Evolutionary conservation across 345 rosid species (phyloP).

Genomic region (Erysimum cheiranthoides): DNA sequence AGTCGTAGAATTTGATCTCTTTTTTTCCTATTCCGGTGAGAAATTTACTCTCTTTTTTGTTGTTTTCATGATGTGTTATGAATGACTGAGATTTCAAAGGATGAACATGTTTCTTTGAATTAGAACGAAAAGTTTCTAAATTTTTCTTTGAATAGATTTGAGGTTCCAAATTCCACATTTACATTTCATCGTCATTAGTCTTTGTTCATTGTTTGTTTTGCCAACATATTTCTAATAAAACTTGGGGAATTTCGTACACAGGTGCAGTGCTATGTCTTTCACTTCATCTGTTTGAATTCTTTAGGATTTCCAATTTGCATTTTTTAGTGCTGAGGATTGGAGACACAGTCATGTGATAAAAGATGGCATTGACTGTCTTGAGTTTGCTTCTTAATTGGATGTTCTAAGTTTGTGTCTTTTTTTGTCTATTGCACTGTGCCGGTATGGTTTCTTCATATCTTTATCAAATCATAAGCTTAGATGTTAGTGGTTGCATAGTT

Average conservation of each 20-base stretch:
- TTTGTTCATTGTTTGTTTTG: constrained; percentile 25
- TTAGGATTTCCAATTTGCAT: neutral
- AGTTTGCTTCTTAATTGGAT: neutral
- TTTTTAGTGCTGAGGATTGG: neutral
- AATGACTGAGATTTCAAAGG: neutral
- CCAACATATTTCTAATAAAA: neutral
- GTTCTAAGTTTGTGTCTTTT: constrained; percentile 3
- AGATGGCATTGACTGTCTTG: neutral
- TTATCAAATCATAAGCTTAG: neutral
- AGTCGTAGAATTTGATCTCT: constrained; percentile 38
- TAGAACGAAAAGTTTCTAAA: neutral
- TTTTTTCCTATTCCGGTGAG: constrained; percentile 38
- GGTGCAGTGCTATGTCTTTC: neutral
- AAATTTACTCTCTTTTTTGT: neutral
- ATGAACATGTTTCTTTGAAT: neutral
- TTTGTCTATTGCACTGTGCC: neutral
- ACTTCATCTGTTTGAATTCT: neutral
- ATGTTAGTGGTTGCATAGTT: neutral
- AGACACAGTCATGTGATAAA: neutral
- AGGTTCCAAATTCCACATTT: neutral
- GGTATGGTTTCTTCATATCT: neutral
- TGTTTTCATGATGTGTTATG: neutral
- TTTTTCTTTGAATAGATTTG: constrained; percentile 19
- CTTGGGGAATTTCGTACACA: neutral
- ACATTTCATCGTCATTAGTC: constrained; percentile 14